Conservation (phyloP, 228 moss, liverwort and hornwort genomes). For the Sphagnum magellanicum region DNA sequence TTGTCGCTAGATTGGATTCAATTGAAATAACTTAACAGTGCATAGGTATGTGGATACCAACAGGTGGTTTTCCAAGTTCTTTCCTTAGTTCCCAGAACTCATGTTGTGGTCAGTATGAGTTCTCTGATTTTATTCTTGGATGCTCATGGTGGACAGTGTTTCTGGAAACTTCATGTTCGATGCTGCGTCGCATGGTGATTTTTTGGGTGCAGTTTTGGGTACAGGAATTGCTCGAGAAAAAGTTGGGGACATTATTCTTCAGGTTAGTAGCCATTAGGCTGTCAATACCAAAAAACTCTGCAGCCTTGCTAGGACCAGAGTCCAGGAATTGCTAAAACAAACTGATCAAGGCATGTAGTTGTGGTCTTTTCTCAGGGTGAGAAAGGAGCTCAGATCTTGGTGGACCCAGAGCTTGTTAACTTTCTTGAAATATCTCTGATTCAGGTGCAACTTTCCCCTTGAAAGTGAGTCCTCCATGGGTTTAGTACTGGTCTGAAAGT, state of each 20-base stretch:
- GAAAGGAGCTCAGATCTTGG: constrained; percentile 80
- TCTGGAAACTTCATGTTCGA: constrained; percentile 89
- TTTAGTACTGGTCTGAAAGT: no score
- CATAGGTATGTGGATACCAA: no score
- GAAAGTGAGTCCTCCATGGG: no score
- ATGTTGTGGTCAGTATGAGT: no score
- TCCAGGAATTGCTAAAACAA: no score
- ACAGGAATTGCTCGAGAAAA: constrained; percentile 87
- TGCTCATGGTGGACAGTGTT: constrained; percentile 27
- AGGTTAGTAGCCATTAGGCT: constrained; percentile 17
- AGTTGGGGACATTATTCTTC: constrained; percentile 87
- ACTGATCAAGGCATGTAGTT: not conserved
- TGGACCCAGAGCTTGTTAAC: constrained; percentile 83
- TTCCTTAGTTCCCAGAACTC: no score
- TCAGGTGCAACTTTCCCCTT: constrained; percentile 40
- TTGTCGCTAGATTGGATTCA: no score
- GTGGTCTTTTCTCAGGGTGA: constrained; percentile 41
- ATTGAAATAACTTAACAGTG: no score
- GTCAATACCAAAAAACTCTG: no score
- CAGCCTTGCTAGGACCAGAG: no score
- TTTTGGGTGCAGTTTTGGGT: constrained; percentile 79
- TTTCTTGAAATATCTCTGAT: constrained; percentile 72
- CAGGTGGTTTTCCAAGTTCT: no score
- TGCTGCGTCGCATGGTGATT: constrained; percentile 75
- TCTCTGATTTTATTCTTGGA: not conserved